Conservation (phyloP, 306 rosid species). For the Fagus crenata region DNA sequence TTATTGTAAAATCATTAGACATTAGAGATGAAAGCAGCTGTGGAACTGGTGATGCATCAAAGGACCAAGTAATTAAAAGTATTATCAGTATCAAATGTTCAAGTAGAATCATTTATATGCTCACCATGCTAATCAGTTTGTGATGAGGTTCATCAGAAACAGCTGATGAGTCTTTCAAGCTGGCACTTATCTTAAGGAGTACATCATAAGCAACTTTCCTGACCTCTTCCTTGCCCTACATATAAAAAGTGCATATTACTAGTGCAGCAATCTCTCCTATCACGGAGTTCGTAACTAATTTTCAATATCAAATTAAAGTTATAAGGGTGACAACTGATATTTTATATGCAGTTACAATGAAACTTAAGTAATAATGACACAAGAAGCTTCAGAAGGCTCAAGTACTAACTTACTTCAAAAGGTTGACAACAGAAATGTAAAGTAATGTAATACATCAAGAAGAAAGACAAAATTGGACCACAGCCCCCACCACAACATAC, state of each 20-base stretch:
- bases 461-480: too few species aligned
- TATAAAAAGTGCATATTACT: conserved; percentile 22
- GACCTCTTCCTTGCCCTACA: conserved; percentile 67
- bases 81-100: conserved; percentile 1
- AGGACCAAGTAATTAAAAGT: background rate
- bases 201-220: conserved; percentile 81
- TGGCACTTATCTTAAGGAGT: conserved; percentile 64
- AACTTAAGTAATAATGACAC: background rate
- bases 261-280: conserved; percentile 11
- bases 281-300: conserved; percentile 14
- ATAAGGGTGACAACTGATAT: background rate
- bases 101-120: conserved; percentile 28
- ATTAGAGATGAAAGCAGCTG: conserved; percentile 1
- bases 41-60: background rate
- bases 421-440: background rate
- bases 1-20: conserved; percentile 19
- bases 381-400: background rate
- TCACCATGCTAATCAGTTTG: conserved; percentile 81
- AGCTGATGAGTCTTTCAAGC: conserved; percentile 50
- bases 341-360: background rate
- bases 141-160: conserved; percentile 54
- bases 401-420: background rate
- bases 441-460: too few species aligned
- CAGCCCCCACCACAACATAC: background rate
- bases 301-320: background rate